Conservation (phyloP, 768 basidiomycete species). For the Panus rudis region DNA sequence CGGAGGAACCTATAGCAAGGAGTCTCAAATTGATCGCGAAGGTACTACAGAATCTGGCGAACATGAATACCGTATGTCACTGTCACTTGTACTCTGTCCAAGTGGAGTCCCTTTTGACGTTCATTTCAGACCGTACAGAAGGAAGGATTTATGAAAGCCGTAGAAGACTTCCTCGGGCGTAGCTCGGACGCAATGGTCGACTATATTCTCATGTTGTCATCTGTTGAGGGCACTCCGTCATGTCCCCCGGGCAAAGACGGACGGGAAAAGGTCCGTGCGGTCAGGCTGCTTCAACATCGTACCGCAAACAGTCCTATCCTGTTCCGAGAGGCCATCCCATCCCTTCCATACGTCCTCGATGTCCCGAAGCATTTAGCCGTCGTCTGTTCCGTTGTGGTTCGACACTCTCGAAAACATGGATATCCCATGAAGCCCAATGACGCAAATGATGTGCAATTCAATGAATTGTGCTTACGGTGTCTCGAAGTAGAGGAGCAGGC, state of each 20-base stretch:
- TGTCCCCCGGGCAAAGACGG: constrained; percentile 28
- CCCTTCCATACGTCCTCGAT: constrained; percentile 70
- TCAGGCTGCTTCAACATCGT: constrained; percentile 53
- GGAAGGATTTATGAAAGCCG: constrained; percentile 76
- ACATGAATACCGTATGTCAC: constrained; percentile 63
- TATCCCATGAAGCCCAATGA: constrained; percentile 5
- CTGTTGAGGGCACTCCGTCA: too few relatives aligned
- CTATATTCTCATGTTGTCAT: constrained; percentile 69
- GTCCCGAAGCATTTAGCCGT: constrained; percentile 72
- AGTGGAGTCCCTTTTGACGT: neutral
- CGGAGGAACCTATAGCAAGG: constrained; percentile 59
- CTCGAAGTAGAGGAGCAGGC: constrained; percentile 67
- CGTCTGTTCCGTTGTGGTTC: constrained; percentile 69
- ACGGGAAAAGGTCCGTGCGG: constrained; percentile 26
- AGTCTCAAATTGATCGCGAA: constrained; percentile 83
- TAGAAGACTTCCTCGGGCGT: constrained; percentile 65
- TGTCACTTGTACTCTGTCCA: neutral
- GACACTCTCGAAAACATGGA: constrained; percentile 42
- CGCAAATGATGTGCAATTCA: constrained; percentile 32
- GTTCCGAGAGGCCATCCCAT: constrained; percentile 63
- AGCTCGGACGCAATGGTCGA: constrained; percentile 69
- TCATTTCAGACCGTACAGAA: constrained; percentile 51
- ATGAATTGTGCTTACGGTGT: constrained; percentile 54
- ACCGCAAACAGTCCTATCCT: constrained; percentile 48
- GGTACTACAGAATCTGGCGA: constrained; percentile 85